These are phyloP conservation scores for Trapa incisa DNA, from an alignment of 345 rosid genomes.

Conservation along the genomic window DNA sequence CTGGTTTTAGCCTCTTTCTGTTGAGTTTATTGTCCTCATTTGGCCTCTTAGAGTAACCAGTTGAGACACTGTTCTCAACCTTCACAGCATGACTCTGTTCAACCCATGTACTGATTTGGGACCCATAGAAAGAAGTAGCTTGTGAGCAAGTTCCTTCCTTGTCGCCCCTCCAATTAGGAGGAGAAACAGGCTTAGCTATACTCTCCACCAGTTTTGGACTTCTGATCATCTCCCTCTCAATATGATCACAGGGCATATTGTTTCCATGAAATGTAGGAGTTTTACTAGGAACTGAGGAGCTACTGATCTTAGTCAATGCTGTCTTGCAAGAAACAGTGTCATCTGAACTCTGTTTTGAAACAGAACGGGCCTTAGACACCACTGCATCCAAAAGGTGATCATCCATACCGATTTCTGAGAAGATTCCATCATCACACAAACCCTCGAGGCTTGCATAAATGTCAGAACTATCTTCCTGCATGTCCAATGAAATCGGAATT, in stretches of 20 bases:
- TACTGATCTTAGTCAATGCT: slow-evolving; percentile 49
- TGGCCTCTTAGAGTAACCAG: slow-evolving; percentile 57
- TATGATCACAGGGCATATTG: slow-evolving; percentile 40
- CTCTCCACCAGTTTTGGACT: slow-evolving; percentile 25
- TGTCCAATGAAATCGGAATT: slow-evolving; percentile 19
- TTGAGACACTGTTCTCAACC: slow-evolving; percentile 40
- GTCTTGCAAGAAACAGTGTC: slow-evolving; percentile 62
- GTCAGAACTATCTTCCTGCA: slow-evolving; percentile 25
- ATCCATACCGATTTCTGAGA: slow-evolving; percentile 12
- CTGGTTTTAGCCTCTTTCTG: slow-evolving; percentile 82
- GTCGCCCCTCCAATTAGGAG: slow-evolving; percentile 30
- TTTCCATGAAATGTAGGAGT: too few relatives aligned
- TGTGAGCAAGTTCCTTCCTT: slow-evolving; percentile 45
- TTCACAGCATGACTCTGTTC: slow-evolving; percentile 51
- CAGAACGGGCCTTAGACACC: slow-evolving; percentile 48
- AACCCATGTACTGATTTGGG: slow-evolving; percentile 83
- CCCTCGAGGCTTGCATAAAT: slow-evolving; percentile 27
- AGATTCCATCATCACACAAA: slow-evolving; percentile 20
- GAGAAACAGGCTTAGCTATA: slow-evolving; percentile 25
- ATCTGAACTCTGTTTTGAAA: slow-evolving; percentile 57
- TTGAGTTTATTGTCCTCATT: slow-evolving; percentile 48
- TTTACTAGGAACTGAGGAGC: too few relatives aligned
- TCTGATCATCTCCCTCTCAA: slow-evolving; percentile 23
- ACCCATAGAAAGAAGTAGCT: slow-evolving; percentile 42
- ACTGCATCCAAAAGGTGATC: slow-evolving; percentile 94